Evolutionary conservation across 805 yeast genomes (phyloP), one percentile per base, ranked within the genome.

Genomic region (Scheffersomyces stipitis): DNA sequence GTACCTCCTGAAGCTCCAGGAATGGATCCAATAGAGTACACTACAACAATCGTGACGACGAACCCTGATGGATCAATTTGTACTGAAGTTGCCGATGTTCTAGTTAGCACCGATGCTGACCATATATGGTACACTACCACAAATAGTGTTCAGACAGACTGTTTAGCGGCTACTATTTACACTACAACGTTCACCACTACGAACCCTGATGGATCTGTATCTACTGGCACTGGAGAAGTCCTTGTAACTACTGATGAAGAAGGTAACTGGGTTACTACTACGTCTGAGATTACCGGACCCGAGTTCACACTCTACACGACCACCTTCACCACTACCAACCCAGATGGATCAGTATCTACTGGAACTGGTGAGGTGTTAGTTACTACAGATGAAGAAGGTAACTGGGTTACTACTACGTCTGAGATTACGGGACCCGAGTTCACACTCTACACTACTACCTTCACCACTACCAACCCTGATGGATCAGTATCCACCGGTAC

Each of bases 211-310:
- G 54, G 54, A 8, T 18, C 36, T 16, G 23, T 35, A 14, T 28
- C 37, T 6, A 53, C 56, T 9, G 47, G 46, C 13, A 40, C 54
- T 7, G 55, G 52, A 27, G 49, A 34, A 8, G 51, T 45, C 32
- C 30, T 44, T 29, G 48, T 47, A 6, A 40, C 51, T 12, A 46
- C 54, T 22, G 34, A 51, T 32, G 30, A 48, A 3, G 38, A 26
- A 16, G 56, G 55, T 28, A n/a, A 30, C 5, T 38, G 41, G 30
- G 29, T 33, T 30, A 48, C 52, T 13, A 34, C 44, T 13, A 45
- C 52, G 3, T 36, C 42, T 22, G 36, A 38, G 24, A 23, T 39
- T 10, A 5, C 31, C 5, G 30, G 12, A 4, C 29, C 33, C 10
- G n/a, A n/a, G n/a, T 28, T 28, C 18, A 31, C 36, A 16, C 38